Conservation (phyloP, 768 basidiomycete species). For the Sarcodon aspratus region DNA sequence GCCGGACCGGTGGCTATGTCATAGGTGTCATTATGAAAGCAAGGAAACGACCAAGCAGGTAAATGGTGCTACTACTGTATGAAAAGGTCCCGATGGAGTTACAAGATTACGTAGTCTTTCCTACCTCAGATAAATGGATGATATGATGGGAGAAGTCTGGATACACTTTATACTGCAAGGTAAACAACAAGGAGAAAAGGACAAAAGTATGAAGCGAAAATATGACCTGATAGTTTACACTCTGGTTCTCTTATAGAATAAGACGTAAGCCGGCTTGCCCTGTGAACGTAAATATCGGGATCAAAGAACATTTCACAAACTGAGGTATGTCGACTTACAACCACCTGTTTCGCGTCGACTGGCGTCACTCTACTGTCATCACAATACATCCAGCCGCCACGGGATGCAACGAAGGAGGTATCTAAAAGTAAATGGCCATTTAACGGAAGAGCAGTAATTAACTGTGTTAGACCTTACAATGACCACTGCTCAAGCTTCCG, state of each 20-base stretch:
- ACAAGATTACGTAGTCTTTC: not conserved
- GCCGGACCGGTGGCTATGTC: slow-evolving; percentile 25
- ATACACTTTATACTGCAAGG: slow-evolving; percentile 1
- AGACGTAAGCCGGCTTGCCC: slow-evolving; percentile 61
- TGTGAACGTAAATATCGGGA: slow-evolving; percentile 28
- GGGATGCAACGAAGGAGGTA: slow-evolving; percentile 83
- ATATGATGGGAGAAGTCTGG: slow-evolving; percentile 4
- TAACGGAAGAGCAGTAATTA: not conserved
- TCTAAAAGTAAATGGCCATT: slow-evolving; percentile 33
- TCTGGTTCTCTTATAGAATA: slow-evolving; percentile 42
- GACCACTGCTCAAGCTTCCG: slow-evolving; percentile 88
- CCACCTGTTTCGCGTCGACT: slow-evolving; percentile 70
- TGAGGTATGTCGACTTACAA: slow-evolving; percentile 39
- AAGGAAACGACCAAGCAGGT: slow-evolving; percentile 2
- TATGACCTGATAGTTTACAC: slow-evolving; percentile 6
- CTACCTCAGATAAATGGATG: slow-evolving; percentile 5
- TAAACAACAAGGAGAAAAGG: not conserved
- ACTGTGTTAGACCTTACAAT: slow-evolving; percentile 53
- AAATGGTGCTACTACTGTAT: slow-evolving; percentile 1
- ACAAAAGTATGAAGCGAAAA: not conserved
- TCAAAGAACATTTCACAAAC: slow-evolving; percentile 1
- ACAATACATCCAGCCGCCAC: slow-evolving; percentile 86
- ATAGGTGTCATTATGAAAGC: slow-evolving; percentile 30
- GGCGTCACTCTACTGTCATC: slow-evolving; percentile 83
- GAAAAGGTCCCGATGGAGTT: not conserved